Evolutionary conservation across 1,284 basidiomycete genomes (phyloP).

Genomic region (Ganoderma sp.): DNA sequence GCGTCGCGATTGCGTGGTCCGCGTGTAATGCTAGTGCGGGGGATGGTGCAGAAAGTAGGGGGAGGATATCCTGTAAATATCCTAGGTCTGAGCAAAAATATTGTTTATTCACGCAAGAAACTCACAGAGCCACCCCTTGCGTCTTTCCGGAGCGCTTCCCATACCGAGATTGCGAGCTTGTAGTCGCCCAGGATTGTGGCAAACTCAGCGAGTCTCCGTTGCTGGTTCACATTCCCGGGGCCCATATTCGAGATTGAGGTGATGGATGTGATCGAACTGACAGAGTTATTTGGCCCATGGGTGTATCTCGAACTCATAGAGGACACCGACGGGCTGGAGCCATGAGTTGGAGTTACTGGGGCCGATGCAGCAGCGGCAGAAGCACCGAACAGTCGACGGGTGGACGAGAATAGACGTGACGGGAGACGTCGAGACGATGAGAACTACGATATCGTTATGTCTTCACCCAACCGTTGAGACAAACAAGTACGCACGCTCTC

Average conservation of each 20-base stretch:
- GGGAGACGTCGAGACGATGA: constrained; percentile 84
- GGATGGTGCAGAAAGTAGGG: constrained; percentile 70
- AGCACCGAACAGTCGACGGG: constrained; percentile 87
- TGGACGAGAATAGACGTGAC: constrained; percentile 85
- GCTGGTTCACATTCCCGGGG: constrained; percentile 55
- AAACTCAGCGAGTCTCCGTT: constrained; percentile 92
- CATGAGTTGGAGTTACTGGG: constrained; percentile 44
- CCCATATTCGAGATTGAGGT: constrained; percentile 43
- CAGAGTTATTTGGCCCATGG: constrained; percentile 43
- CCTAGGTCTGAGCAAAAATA: neutral
- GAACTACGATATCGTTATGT: constrained; percentile 53
- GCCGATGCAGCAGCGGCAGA: constrained; percentile 50
- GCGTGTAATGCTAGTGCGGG: constrained; percentile 64
- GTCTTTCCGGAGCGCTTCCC: constrained; percentile 87
- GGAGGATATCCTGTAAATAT: constrained; percentile 67
- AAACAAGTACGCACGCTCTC: constrained; percentile 64
- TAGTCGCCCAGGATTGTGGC: constrained; percentile 92
- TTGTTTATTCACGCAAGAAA: constrained; percentile 13
- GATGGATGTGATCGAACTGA: constrained; percentile 43
- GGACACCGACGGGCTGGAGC: constrained; percentile 43
- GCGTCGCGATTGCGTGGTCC: constrained; percentile 56
- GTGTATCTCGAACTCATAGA: constrained; percentile 54
- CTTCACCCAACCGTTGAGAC: too few relatives aligned
- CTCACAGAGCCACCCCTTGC: constrained; percentile 76
- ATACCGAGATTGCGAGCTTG: constrained; percentile 83